Evolutionary conservation across 768 basidiomycete species (phyloP).

Genomic region (Leccinellum luteum): DNA sequence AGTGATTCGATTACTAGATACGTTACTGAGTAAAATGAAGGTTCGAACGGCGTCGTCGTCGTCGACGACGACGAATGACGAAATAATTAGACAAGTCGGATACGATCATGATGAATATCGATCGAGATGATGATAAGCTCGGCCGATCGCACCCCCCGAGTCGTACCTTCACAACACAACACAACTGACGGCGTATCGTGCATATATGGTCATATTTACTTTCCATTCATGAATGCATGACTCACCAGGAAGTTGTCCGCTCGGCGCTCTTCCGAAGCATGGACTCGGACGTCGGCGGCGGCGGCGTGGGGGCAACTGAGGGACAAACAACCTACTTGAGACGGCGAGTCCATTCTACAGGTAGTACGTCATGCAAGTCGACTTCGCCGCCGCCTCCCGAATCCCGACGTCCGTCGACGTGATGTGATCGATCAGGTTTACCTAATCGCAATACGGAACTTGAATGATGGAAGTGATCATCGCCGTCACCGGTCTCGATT

Average conservation of each 20-base stretch:
- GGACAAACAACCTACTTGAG: no score
- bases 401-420: background rate
- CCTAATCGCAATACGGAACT: background rate
- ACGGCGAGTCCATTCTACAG: no score
- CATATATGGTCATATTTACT: background rate
- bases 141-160: background rate
- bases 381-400: background rate
- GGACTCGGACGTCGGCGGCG: no score
- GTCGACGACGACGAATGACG: background rate
- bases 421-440: background rate
- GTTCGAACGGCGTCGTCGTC: background rate
- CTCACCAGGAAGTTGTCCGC: no score
- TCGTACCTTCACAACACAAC: background rate
- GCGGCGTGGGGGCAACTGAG: no score
- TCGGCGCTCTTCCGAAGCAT: no score
- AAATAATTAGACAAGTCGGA: background rate
- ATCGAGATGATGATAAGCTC: background rate
- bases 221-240: background rate
- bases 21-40: background rate
- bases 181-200: no score
- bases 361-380: no score
- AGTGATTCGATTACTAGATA: background rate
- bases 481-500: background rate
- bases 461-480: background rate
- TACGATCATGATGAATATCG: background rate